Evolutionary conservation across 371 early-diverging fungal species (phyloP).

Genomic region (Apophysomyces elegans): DNA sequence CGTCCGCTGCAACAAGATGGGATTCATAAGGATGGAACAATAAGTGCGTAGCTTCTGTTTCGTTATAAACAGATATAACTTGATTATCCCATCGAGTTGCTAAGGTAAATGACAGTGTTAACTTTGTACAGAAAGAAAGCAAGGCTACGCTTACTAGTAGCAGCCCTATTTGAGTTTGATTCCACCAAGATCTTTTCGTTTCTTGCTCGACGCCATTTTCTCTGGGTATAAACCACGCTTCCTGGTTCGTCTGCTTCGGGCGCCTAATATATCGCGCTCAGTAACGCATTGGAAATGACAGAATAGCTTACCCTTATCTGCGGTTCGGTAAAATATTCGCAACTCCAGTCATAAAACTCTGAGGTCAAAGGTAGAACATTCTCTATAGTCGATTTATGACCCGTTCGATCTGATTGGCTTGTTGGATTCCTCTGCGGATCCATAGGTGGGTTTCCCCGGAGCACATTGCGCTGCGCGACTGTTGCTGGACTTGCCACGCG

Average conservation of each 20-base stretch:
- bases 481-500: slow-evolving; percentile 4
- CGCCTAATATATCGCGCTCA: slow-evolving; percentile 49
- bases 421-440: neutral
- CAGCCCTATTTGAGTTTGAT: slow-evolving; percentile 55
- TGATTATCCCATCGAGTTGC: slow-evolving; percentile 68
- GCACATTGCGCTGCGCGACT: neutral
- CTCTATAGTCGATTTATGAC: slow-evolving; percentile 16
- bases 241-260: slow-evolving; percentile 86
- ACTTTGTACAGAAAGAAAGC: neutral
- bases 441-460: neutral
- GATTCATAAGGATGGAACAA: slow-evolving; percentile 82
- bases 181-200: slow-evolving; percentile 73
- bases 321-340: slow-evolving; percentile 89
- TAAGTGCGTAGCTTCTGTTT: slow-evolving; percentile 58
- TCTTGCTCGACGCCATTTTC: slow-evolving; percentile 77
- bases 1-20: slow-evolving; percentile 76
- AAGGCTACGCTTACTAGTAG: slow-evolving; percentile 29
- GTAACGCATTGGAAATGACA: neutral
- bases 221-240: slow-evolving; percentile 77
- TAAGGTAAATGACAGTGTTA: slow-evolving; percentile 25
- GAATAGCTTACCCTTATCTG: slow-evolving; percentile 73
- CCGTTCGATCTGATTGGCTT: slow-evolving; percentile 13
- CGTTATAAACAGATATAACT: slow-evolving; percentile 60
- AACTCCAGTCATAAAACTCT: slow-evolving; percentile 83
- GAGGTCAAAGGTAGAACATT: slow-evolving; percentile 57